A percentile compares a stretch with the other conserved stretches of the same genome.
phyloP scores from a whole-genome alignment of 257 asterid species.

The Lycium ferocissimum region DNA sequence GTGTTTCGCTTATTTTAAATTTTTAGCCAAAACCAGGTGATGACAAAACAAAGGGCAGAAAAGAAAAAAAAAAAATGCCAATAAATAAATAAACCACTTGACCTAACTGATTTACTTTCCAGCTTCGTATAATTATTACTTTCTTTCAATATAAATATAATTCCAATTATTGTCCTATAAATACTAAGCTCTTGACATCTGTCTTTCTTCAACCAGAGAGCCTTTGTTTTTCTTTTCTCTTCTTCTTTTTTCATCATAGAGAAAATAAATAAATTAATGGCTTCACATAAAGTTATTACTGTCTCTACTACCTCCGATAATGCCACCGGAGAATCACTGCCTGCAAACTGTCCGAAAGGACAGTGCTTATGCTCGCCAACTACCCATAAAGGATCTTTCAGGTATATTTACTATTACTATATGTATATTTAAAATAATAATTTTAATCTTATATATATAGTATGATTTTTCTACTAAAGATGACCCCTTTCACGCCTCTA shows the following conservation, averaged over 20 bases:
- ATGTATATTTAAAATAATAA: no score
- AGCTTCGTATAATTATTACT: neutral
- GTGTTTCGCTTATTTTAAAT: no score
- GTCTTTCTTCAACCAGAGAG: slow-evolving; percentile 18
- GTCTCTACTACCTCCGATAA: neutral
- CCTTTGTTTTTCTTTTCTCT: neutral
- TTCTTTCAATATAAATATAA: slow-evolving; percentile 17
- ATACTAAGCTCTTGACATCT: neutral
- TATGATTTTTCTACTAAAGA: no score
- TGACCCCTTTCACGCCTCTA: no score
- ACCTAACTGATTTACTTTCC: neutral
- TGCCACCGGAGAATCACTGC: slow-evolving; percentile 25
- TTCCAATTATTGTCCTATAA: slow-evolving; percentile 21
- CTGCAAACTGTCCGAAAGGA: slow-evolving; percentile 32
- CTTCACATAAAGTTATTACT: slow-evolving; percentile 18
- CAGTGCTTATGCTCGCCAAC: slow-evolving; percentile 43
- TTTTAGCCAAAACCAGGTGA: no score
- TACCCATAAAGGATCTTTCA: slow-evolving; percentile 38
- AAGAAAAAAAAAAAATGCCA: neutral
- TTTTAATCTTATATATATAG: no score
- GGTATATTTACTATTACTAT: neutral
- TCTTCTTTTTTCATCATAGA: neutral
- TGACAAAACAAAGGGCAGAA: neutral
- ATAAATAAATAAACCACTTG: neutral
- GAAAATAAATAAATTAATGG: neutral